These are phyloP conservation scores for Leccinum longicurvipes DNA, from an alignment of 768 basidiomycete species.

Conservation along the genomic window DNA sequence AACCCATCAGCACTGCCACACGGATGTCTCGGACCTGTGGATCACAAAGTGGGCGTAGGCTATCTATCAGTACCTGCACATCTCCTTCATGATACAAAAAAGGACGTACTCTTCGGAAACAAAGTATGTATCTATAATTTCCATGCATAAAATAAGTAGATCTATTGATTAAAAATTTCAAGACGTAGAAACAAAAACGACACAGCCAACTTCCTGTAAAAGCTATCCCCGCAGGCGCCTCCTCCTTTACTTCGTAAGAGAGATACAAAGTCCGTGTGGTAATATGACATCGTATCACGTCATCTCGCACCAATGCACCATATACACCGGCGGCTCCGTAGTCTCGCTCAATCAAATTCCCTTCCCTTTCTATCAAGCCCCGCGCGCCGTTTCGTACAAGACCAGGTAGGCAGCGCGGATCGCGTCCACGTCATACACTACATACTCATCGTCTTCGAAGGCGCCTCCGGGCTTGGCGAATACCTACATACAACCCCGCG, in stretches of 20 bases:
- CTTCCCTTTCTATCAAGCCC: background rate
- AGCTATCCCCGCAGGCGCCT: no score
- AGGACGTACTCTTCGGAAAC: no score
- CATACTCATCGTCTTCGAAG: slow-evolving; percentile 23
- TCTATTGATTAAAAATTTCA: no score
- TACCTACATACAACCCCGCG: slow-evolving; percentile 11
- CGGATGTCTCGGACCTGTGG: no score
- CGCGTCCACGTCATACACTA: slow-evolving; percentile 25
- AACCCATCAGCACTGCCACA: no score
- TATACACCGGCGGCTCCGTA: background rate
- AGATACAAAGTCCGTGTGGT: background rate
- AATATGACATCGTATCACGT: background rate
- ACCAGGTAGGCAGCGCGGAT: slow-evolving; percentile 25
- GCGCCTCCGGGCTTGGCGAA: slow-evolving; percentile 6
- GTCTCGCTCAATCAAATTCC: background rate
- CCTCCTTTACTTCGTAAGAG: no score
- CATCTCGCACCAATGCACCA: background rate
- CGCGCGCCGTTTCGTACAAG: slow-evolving; percentile 11
- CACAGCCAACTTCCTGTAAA: background rate
- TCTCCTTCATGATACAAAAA: no score
- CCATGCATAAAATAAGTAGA: no score
- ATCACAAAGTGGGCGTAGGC: no score
- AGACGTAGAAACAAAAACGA: background rate
- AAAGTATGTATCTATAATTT: no score
- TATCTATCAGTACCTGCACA: no score